Conservation (phyloP, 306 rosid genomes). For the Clitoria ternatea region DNA sequence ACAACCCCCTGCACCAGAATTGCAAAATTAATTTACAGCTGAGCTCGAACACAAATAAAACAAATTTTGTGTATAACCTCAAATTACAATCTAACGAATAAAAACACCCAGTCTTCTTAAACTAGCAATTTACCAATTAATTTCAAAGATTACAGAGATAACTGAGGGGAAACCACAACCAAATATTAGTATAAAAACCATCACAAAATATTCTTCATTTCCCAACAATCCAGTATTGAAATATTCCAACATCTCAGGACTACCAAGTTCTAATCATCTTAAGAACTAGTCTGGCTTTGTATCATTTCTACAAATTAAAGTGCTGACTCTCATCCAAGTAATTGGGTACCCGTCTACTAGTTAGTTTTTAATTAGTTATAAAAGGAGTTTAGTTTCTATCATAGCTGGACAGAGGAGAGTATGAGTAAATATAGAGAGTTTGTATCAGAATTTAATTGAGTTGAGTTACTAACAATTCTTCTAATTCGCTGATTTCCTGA, state of each 20-base stretch:
- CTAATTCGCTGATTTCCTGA: too few species aligned
- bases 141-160: background rate
- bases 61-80: background rate
- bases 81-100: background rate
- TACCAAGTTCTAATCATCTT: background rate
- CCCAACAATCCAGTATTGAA: background rate
- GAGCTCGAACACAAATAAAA: background rate
- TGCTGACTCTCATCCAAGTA: too few species aligned
- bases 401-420: too few species aligned
- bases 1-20: constrained; percentile 60
- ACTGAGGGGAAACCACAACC: background rate
- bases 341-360: too few species aligned
- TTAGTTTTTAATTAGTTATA: too few species aligned
- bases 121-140: background rate
- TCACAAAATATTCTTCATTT: background rate
- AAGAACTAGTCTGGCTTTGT: background rate
- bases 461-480: too few species aligned
- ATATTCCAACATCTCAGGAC: background rate
- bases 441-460: too few species aligned
- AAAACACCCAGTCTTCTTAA: background rate
- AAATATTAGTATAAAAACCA: background rate
- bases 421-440: too few species aligned
- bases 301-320: background rate
- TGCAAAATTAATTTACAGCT: background rate
- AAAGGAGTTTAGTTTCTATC: too few species aligned